These are phyloP conservation scores for Phytophthora syringae DNA, from an alignment of 352 stramenopile genomes.

Conservation along the genomic window DNA sequence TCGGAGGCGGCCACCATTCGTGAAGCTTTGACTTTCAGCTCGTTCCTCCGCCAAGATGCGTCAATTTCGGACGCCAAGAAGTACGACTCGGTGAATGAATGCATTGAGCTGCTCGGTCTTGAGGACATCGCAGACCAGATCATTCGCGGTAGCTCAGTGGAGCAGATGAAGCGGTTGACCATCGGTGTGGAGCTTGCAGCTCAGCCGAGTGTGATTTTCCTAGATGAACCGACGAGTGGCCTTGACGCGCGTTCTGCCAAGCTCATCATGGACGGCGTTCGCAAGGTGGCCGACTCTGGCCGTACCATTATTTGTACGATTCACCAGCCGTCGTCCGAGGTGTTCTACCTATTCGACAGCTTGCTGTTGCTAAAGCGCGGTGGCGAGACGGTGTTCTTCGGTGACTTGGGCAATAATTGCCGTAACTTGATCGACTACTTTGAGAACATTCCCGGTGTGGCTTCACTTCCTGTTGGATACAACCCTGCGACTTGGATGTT, in stretches of 20 bases:
- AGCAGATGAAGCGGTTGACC: constrained; percentile 42
- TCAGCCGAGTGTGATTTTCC: no score
- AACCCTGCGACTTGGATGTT: constrained; percentile 88
- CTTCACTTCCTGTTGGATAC: constrained; percentile 30
- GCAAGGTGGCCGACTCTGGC: constrained; percentile 75
- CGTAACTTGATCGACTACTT: constrained; percentile 49
- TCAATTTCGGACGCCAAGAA: no score
- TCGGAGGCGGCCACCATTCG: constrained; percentile 49
- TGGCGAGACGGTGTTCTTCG: constrained; percentile 62
- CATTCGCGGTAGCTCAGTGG: constrained; percentile 31
- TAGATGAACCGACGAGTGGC: no score
- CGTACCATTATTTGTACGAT: constrained; percentile 74
- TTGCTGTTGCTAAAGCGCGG: constrained; percentile 78
- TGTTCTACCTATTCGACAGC: constrained; percentile 83
- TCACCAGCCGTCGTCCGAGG: constrained; percentile 41
- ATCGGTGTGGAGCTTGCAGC: no score
- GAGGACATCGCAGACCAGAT: constrained; percentile 41
- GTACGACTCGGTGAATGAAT: no score
- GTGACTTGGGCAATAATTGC: constrained; percentile 37
- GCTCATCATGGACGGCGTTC: constrained; percentile 83
- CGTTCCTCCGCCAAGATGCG: no score
- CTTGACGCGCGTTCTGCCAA: no score
- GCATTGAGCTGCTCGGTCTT: no score
- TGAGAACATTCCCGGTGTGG: constrained; percentile 34
- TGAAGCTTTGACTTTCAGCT: no score